Base-by-base conservation (phyloP, 2,329 filamentous ascomycete genomes). In the Colletotrichum sp. region DNA sequence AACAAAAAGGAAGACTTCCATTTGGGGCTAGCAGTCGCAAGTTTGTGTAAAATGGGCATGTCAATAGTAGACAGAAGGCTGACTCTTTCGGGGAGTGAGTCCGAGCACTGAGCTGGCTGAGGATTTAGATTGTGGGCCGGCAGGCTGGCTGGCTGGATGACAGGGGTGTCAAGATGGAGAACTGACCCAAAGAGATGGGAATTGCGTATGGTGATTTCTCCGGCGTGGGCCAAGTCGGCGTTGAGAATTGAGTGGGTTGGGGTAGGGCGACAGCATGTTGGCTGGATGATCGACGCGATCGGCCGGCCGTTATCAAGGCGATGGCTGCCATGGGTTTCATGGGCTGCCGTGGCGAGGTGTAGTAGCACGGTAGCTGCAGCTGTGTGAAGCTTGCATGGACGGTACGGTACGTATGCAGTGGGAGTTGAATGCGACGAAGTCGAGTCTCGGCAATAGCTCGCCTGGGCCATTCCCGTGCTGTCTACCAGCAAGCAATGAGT, bases 211-310 rank as follows among this genome's bases (percentile, higher is more conserved):
- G 66, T 58, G 36, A 30, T 55, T 38, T 28, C 16, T 71, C 26
- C 36, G 10, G 9, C 32, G 71, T 24, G 36, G 72, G 30, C 52
- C 21, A 55, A 38, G 21, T 38, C 24, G 8, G 43, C 56, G 24
- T 75, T 26, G 62, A 18, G 61, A 28, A 34, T 56, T 73, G 71
- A 26, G 13, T 58, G 24, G 62, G 34, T 26, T 43, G 48, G 64
- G 52, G 56, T 75, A 64, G 36, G 71, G 66, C 66, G 60, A 65
- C 70, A 70, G 74, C 13, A 26, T 66, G 66, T 52, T 70, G 74
- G 74, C 55, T 70, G 21, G 55, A 75, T 21, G 71, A 76, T 76
- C 74, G 71, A 76, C 71, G 71, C 56, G 61, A 76, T 75, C 74
- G 71, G 70, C 71, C 70, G 61, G 56, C 74, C 74, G 71, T 70